Evolutionary conservation across 2,329 filamentous ascomycete genomes (phyloP), one percentile per base, ranked within the genome.

Genomic region (Aspergillus nomiae): DNA sequence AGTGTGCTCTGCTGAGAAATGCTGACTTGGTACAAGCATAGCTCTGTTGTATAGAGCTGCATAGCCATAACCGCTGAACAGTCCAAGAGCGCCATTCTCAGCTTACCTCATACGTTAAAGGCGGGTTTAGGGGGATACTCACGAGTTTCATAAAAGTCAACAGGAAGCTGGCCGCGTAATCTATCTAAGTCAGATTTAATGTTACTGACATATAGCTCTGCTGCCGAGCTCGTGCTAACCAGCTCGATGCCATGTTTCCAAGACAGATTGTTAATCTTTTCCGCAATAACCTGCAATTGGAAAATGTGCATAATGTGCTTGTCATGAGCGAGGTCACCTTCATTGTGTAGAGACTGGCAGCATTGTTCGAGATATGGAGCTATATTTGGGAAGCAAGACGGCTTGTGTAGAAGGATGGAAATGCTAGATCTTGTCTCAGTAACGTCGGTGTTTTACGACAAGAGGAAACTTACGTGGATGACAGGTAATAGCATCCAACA

Each of bases 401-500:
- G 70, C 64, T 80, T 81, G 60, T 80, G 56, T 21, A 58, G 10
- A 7, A 58, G 24, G 5, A 76, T 4, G 78, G 64, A 14, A 78
- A 24, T 58, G 21, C 56, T 58, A 53, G 3, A 16, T 19, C 26
- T 2, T n/a, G 1, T 34, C 19, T 19, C 28, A n/a, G 30, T 14
- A 9, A n/a, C 8, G 1, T 19, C 7, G 8, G 8, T 19, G 16
- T 3, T 2, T 10, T 41, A 16, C 8, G 16, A 14, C 7, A 41
- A 41, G 19, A 41, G 1, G 8, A 41, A 28, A 24, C 64, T 60
- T 67, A 81, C 80, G 75, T 74, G 6, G 79, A 80, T 12, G 78
- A 77, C 14, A 83, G 67, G 63, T 80, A 81, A 63, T 79, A 83
- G 32, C 79, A 77, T 4, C 80, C 81, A 4, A 78, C 76, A 14